Base-by-base conservation (phyloP, 1,284 basidiomycete species). In the Ustilago cynodontis region DNA sequence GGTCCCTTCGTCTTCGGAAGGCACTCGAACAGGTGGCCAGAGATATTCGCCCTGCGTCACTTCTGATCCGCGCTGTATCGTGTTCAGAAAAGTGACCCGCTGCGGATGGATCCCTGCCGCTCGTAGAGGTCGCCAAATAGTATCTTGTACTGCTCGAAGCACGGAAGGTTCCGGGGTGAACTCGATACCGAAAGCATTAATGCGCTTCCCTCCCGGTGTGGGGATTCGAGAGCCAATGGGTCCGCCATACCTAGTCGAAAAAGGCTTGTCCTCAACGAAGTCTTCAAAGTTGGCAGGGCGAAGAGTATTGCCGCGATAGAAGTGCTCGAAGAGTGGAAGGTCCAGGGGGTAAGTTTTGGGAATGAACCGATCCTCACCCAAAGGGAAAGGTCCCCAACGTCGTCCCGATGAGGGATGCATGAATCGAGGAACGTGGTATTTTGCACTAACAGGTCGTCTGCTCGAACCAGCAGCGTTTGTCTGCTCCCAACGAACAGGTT, bases 1-100 rank as follows among this genome's bases (percentile, higher is more conserved):
- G 7, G 8, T 0, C 1, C 20, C 20, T 7, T 43, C 20, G 0
- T 20, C 53, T 8, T 20, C 53, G 9, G 33, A 14, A 11, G 39
- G 13, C 1, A 47, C 14, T 8, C 50, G 10, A 29, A 61, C 49
- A 0, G 66, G 66, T 5, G 60, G 66, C 60, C 50, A 69, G 18
- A 69, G 37, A 13, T 22, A 63, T 14, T 69, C 55, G n/a, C 66
- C 66, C 31, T 63, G 6, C 22, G 4, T 6, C 3, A 49, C 47
- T 39, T 54, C 35, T 20, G 52, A 20, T 33, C 11, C 31, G 31
- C 31, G 6, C 11, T 33, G 5, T 6, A 33, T 11, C 31, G 31
- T 11, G 11, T 33, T 33, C 31, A 5, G 11, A 5, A 7, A 18
- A 24, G 2, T 1, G 13, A 54, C 18, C n/a, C 4, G 7, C 35